These are phyloP conservation scores for Annona squamosa DNA, from an alignment of 164 flowering plant genomes.

Conservation along the genomic window DNA sequence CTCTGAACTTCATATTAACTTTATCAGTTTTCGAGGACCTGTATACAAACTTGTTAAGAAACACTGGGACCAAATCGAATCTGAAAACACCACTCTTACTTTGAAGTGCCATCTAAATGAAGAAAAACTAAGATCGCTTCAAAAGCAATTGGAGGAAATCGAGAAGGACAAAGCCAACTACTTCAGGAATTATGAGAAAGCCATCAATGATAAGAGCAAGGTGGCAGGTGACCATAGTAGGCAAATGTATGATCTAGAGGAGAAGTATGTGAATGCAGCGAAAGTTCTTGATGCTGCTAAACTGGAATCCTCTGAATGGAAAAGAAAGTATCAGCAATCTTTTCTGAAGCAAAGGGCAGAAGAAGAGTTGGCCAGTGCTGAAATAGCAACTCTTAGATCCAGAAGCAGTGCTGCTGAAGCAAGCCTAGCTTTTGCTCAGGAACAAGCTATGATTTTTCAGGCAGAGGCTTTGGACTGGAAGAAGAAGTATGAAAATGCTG, in stretches of 20 bases:
- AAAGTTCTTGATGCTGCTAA: slow-evolving; percentile 52
- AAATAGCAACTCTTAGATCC: slow-evolving; percentile 64
- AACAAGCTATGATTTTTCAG: slow-evolving; percentile 76
- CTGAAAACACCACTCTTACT: slow-evolving; percentile 69
- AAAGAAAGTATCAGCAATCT: slow-evolving; percentile 69
- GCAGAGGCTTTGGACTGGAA: slow-evolving; percentile 96
- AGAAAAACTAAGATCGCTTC: slow-evolving; percentile 58
- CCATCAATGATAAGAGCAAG: slow-evolving; percentile 73
- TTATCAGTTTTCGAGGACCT: slow-evolving; percentile 81
- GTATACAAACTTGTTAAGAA: slow-evolving; percentile 64
- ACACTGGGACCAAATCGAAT: slow-evolving; percentile 58
- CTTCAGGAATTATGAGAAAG: slow-evolving; percentile 83
- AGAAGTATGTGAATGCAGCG: slow-evolving; percentile 47
- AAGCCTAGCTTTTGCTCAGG: slow-evolving; percentile 82
- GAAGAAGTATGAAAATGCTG: slow-evolving; percentile 73
- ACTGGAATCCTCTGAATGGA: slow-evolving; percentile 81
- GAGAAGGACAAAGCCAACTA: slow-evolving; percentile 77
- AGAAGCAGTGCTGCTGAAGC: slow-evolving; percentile 82
- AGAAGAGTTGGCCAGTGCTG: slow-evolving; percentile 64
- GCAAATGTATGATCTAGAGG: slow-evolving; percentile 68
- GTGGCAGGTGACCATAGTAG: slow-evolving; percentile 67
- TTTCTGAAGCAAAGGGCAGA: slow-evolving; percentile 52
- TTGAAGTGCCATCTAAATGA: slow-evolving; percentile 77
- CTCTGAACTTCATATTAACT: slow-evolving; percentile 5
- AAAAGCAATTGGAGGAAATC: slow-evolving; percentile 80